Evolutionary conservation across 129 eudicot species (phyloP).

Genomic region (Pittosporum tobira): DNA sequence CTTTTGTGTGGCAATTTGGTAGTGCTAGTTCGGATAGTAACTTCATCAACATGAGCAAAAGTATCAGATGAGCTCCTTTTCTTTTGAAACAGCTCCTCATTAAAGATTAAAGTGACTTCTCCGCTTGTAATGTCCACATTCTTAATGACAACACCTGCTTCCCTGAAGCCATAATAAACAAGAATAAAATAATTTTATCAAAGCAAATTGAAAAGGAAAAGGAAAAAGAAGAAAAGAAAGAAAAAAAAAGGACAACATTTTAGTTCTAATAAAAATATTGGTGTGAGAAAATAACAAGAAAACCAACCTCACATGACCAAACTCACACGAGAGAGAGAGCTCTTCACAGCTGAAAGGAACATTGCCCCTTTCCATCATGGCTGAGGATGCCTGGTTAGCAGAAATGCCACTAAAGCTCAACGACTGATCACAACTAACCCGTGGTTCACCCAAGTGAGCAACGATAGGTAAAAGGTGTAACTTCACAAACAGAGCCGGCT

Average conservation of each 20-base stretch:
- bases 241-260: conserved; percentile 4
- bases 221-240: background rate
- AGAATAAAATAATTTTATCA: conserved; percentile 12
- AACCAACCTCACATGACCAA: conserved; percentile 84
- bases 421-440: conserved; percentile 44
- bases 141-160: conserved; percentile 66
- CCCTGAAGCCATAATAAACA: conserved; percentile 42
- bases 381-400: conserved; percentile 36
- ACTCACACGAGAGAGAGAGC: conserved; percentile 70
- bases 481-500: conserved; percentile 60
- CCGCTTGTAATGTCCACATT: conserved; percentile 65
- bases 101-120: conserved; percentile 52
- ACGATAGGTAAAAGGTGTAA: conserved; percentile 65
- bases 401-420: conserved; percentile 28
- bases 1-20: conserved; percentile 31
- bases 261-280: background rate
- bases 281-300: conserved; percentile 1
- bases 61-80: conserved; percentile 33
- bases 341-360: conserved; percentile 89
- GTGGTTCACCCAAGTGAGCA: conserved; percentile 56
- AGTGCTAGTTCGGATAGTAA: conserved; percentile 32
- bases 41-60: conserved; percentile 26
- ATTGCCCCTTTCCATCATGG: conserved; percentile 39
- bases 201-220: background rate
- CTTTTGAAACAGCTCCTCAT: conserved; percentile 53